phyloP scores from a whole-genome alignment of 129 eudicot genomes.

The Calendula officinalis region DNA sequence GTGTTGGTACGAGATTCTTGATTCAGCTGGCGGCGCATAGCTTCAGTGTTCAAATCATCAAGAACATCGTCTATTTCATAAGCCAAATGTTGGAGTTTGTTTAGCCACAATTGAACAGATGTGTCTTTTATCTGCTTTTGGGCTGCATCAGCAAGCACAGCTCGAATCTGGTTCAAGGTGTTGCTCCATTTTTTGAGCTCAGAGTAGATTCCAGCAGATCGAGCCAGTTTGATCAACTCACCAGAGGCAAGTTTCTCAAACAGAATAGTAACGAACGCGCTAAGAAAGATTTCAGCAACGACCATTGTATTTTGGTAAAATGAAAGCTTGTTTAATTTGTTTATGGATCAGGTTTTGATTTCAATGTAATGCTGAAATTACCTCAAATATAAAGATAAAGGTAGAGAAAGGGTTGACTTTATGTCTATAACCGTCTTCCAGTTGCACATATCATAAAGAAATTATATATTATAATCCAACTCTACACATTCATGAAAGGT shows the following conservation, averaged over 20 bases:
- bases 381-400: no score
- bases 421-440: no score
- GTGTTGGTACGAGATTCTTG: not conserved
- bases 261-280: not conserved
- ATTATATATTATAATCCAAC: no score
- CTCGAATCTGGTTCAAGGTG: not conserved
- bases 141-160: no score
- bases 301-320: not conserved
- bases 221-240: not conserved
- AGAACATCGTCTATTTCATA: slow-evolving; percentile 41
- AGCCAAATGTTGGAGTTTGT: no score
- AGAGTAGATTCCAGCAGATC: not conserved
- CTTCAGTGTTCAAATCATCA: slow-evolving; percentile 42
- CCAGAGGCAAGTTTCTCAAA: slow-evolving; percentile 1
- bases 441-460: no score
- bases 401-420: no score
- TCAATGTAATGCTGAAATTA: no score
- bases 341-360: not conserved
- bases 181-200: not conserved
- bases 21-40: slow-evolving; percentile 8
- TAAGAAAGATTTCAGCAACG: no score
- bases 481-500: no score
- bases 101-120: no score
- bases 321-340: not conserved
- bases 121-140: no score